Conservation (phyloP, 129 eudicot genomes). For the Centella asiatica region DNA sequence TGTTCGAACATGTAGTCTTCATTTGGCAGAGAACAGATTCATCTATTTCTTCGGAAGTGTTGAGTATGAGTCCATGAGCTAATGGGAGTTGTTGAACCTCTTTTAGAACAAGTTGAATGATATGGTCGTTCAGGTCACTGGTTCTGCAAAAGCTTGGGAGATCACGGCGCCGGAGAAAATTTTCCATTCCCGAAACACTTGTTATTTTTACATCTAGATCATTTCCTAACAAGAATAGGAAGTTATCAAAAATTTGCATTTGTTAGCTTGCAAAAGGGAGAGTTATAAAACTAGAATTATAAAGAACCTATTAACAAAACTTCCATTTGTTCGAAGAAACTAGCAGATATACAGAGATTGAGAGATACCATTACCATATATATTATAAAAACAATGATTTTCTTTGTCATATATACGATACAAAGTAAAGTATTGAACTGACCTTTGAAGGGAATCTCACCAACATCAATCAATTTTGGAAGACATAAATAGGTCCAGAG, state of each 20-base stretch:
- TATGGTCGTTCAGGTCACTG: slow-evolving; percentile 1
- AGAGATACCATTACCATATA: too few species aligned
- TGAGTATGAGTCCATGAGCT: slow-evolving; percentile 27
- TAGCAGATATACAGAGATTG: too few species aligned
- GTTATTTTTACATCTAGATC: slow-evolving; percentile 33
- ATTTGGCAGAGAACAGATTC: slow-evolving; percentile 21
- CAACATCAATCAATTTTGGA: slow-evolving; percentile 43
- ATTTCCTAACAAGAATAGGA: too few species aligned
- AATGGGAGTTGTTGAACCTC: neutral
- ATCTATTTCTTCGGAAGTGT: slow-evolving; percentile 37
- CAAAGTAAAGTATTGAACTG: neutral
- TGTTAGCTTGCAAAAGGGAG: too few species aligned
- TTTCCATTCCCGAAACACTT: slow-evolving; percentile 44
- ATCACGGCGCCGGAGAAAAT: slow-evolving; percentile 46
- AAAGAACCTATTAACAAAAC: too few species aligned
- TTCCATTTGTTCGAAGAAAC: too few species aligned
- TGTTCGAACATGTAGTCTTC: slow-evolving; percentile 1
- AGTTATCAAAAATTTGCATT: too few species aligned
- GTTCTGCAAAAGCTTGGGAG: slow-evolving; percentile 45
- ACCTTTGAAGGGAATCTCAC: slow-evolving; percentile 58
- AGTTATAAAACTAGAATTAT: too few species aligned
- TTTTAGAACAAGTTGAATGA: slow-evolving; percentile 2
- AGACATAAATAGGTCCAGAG: slow-evolving; percentile 51
- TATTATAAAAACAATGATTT: too few species aligned
- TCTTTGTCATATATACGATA: neutral